These are phyloP conservation scores for Hirsutella thompsonii DNA, from an alignment of 2,329 filamentous ascomycete genomes.

Conservation along the genomic window DNA sequence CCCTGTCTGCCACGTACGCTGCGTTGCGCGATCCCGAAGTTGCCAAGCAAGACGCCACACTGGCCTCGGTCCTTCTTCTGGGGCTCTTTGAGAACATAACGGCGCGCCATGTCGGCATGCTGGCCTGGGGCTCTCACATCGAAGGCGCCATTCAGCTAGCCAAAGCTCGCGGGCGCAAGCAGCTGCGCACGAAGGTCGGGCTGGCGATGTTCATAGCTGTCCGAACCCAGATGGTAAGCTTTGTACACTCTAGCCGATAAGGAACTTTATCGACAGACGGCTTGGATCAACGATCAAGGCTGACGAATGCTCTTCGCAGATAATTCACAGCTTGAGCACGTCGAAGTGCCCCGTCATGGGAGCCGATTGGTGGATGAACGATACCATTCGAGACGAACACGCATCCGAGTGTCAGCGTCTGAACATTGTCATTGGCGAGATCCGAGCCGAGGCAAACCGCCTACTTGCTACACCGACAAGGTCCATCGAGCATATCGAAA, in stretches of 20 bases:
- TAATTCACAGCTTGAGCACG: constrained; percentile 42
- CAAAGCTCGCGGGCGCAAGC: constrained; percentile 41
- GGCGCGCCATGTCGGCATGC: constrained; percentile 37
- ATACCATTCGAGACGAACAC: constrained; percentile 34
- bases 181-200: constrained; percentile 39
- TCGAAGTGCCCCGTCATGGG: constrained; percentile 40
- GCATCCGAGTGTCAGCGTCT: constrained; percentile 37
- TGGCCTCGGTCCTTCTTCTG: constrained; percentile 46
- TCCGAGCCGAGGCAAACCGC: constrained; percentile 40
- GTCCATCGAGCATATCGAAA: constrained; percentile 34
- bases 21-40: constrained; percentile 37
- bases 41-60: constrained; percentile 40
- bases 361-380: constrained; percentile 45
- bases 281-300: too few species aligned
- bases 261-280: too few species aligned
- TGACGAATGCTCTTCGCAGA: constrained; percentile 19
- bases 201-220: constrained; percentile 45
- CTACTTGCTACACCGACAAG: constrained; percentile 32
- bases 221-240: constrained; percentile 43
- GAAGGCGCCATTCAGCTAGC: constrained; percentile 50
- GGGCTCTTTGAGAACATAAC: constrained; percentile 50
- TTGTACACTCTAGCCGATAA: neutral
- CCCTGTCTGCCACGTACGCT: constrained; percentile 36
- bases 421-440: constrained; percentile 38
- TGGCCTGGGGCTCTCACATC: constrained; percentile 51